Conservation (phyloP, 2,329 filamentous ascomycete genomes). For the Ophiostoma novo-ulmi region DNA sequence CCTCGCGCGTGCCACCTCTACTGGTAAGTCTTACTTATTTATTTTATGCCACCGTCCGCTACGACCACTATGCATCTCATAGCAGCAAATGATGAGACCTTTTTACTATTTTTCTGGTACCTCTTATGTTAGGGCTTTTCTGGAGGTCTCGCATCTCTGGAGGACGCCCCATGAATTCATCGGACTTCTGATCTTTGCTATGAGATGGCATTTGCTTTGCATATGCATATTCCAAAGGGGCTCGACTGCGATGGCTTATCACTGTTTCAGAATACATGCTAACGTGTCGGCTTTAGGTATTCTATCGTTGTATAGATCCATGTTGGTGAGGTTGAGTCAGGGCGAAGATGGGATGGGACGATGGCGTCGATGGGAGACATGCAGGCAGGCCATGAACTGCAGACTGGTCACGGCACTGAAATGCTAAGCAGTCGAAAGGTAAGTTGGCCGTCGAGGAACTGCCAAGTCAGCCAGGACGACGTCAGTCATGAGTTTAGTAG, state of each 20-base stretch:
- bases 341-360: neutral
- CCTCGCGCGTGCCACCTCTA: neutral
- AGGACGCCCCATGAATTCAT: slow-evolving; percentile 65
- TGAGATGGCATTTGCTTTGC: slow-evolving; percentile 1
- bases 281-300: neutral
- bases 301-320: neutral
- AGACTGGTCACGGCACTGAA: neutral
- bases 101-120: slow-evolving; percentile 76
- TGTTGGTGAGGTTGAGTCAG: neutral
- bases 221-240: neutral
- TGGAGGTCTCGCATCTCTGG: slow-evolving; percentile 32
- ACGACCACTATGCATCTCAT: neutral
- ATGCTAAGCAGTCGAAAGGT: neutral
- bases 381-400: neutral
- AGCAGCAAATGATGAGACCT: slow-evolving; percentile 62
- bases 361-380: neutral
- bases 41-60: neutral
- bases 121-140: slow-evolving; percentile 82
- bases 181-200: slow-evolving; percentile 67
- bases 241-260: neutral
- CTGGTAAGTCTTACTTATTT: slow-evolving; percentile 19
- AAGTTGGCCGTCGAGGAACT: neutral
- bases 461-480: neutral
- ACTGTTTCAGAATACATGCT: neutral
- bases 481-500: neutral